phyloP scores from a whole-genome alignment of 495 filamentous ascomycete species.

The Pseudoneurospora amorphoporcata region DNA sequence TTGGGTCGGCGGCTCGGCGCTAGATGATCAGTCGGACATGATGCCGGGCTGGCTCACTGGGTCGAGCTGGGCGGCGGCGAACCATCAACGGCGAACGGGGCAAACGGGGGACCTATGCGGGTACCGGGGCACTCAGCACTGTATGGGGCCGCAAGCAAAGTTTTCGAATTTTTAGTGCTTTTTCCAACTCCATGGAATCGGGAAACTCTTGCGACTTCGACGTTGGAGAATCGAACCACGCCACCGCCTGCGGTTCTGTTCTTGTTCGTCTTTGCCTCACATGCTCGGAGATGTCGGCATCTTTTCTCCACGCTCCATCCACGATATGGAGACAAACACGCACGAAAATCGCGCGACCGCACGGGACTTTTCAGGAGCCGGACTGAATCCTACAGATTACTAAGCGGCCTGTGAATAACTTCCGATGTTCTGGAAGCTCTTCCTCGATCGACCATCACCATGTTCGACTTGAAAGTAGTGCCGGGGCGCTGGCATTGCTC shows the following conservation, averaged over 20 bases:
- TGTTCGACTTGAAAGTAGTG: too few species aligned
- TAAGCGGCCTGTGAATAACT: not conserved
- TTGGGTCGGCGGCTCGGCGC: too few species aligned
- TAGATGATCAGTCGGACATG: too few species aligned
- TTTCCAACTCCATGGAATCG: not conserved
- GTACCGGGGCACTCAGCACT: not conserved
- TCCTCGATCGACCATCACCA: not conserved
- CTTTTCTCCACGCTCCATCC: not conserved
- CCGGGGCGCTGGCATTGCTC: too few species aligned
- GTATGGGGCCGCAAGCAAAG: not conserved
- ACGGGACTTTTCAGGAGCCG: not conserved
- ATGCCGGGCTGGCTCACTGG: not conserved
- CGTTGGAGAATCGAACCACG: not conserved
- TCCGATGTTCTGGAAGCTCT: not conserved
- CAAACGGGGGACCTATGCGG: too few species aligned
- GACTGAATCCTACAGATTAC: not conserved
- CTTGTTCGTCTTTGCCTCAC: not conserved
- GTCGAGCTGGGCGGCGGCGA: not conserved
- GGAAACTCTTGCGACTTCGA: not conserved
- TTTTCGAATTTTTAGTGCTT: not conserved
- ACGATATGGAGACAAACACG: not conserved
- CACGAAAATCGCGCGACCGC: not conserved
- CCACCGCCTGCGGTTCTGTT: too few species aligned
- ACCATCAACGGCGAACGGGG: not conserved
- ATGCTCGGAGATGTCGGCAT: not conserved